phyloP scores from a whole-genome alignment of 202 grass and related monocot genomes.

The Bolboschoenoplectus hybrid region DNA sequence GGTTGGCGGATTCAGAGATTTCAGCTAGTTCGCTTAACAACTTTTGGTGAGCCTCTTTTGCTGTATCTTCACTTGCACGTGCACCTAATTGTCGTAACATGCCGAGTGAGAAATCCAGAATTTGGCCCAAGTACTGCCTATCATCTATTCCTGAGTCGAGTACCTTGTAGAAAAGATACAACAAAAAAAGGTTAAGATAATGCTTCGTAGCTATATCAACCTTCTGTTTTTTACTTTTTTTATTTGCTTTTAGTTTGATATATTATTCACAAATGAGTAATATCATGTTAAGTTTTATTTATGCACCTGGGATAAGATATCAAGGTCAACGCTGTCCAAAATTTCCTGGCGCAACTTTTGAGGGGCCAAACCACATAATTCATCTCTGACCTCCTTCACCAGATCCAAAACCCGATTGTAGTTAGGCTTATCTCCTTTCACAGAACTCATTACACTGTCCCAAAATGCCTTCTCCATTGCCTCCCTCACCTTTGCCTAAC shows the following conservation, averaged over 20 bases:
- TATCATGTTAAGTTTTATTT: background rate
- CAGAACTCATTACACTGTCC: slow-evolving; percentile 66
- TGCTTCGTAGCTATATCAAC: background rate
- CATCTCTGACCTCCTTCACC: slow-evolving; percentile 90
- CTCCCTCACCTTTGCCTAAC: slow-evolving; percentile 64
- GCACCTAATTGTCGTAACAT: slow-evolving; percentile 67
- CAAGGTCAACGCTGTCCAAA: slow-evolving; percentile 70
- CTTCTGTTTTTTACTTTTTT: background rate
- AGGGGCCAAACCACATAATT: slow-evolving; percentile 79
- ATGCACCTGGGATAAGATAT: slow-evolving; percentile 89
- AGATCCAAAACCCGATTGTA: slow-evolving; percentile 70
- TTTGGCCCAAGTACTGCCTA: slow-evolving; percentile 63
- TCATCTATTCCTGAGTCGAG: slow-evolving; percentile 65
- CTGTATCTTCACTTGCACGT: slow-evolving; percentile 72
- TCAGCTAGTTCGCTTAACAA: slow-evolving; percentile 65
- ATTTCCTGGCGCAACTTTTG: slow-evolving; percentile 78
- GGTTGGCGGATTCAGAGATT: slow-evolving; percentile 51
- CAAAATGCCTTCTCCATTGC: slow-evolving; percentile 93
- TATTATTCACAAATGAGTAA: background rate
- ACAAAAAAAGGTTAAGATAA: slow-evolving; percentile 9
- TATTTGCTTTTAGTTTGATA: background rate
- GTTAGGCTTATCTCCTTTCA: slow-evolving; percentile 72
- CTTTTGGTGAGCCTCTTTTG: slow-evolving; percentile 68
- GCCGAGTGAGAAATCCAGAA: slow-evolving; percentile 73
- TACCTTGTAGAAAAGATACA: slow-evolving; percentile 50